Percentiles rank a stretch among this genome's conserved stretches.
phyloP scores from a whole-genome alignment of 2,329 filamentous ascomycete species.

The Microsporum ferrugineum region DNA sequence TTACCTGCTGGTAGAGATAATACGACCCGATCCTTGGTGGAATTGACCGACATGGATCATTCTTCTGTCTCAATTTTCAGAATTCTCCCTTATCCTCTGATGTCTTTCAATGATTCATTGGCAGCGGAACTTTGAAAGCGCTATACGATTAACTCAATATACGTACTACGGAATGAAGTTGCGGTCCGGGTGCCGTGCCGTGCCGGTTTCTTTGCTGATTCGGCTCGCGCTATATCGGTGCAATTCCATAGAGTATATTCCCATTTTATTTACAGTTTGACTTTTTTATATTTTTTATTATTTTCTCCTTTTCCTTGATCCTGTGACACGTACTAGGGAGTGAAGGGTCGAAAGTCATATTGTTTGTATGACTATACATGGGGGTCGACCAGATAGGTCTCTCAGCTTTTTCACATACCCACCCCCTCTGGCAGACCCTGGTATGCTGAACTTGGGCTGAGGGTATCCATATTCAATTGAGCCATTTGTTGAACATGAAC shows the following conservation, averaged over 20 bases:
- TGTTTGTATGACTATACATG: slow-evolving; percentile 2
- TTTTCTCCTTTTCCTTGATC: background rate
- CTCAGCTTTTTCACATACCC: background rate
- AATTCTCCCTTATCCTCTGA: background rate
- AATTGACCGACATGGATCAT: background rate
- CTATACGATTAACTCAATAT: background rate
- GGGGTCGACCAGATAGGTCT: background rate
- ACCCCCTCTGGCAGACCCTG: background rate
- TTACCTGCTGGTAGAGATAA: background rate
- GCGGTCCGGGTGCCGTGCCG: slow-evolving; percentile 1
- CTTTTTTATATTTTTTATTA: background rate
- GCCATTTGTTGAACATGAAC: background rate
- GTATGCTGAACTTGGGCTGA: background rate
- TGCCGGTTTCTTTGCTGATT: background rate
- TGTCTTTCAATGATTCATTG: background rate
- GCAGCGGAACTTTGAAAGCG: background rate
- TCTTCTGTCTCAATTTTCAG: background rate
- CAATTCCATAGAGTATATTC: background rate
- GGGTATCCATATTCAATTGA: slow-evolving; percentile 1
- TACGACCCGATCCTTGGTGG: background rate
- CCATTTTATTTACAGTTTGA: background rate
- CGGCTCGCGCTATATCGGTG: background rate
- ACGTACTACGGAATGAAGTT: background rate
- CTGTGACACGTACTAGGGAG: background rate
- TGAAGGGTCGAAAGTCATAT: background rate